Base-by-base conservation (phyloP, 2,329 filamentous ascomycete genomes). In the Colletotrichum costaricense region DNA sequence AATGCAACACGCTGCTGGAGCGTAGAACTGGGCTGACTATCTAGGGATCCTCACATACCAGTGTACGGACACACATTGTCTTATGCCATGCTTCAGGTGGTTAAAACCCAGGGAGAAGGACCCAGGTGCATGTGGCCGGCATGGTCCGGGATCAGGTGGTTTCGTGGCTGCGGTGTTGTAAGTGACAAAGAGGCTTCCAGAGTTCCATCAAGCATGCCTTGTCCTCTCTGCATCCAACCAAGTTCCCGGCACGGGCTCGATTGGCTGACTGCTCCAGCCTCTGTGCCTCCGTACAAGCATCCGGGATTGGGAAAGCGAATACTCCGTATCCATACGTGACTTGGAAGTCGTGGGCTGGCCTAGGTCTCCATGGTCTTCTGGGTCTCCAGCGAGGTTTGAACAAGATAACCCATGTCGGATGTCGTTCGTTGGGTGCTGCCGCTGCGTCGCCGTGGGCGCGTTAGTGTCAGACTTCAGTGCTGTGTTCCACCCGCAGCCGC, bases 121-220 rank as follows among this genome's bases (percentile, higher is more conserved):
- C 52, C 52, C 22, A 26, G n/a, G 22, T n/a, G 57, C 30, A 14
- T 46, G 35, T 54, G 26, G 57, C 35, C n/a, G 22, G n/a, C 49
- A 68, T 62, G 26, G 49, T 30, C 57, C 35, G 56, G 56, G 63
- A 42, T 65, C 63, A 26, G 33, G 16, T 38, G 49, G 49, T 56
- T 49, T 56, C 6, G 14, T 26, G 24, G 24, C 30, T 24, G 26
- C 3, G 65, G 33, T 54, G 35, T 46, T 19, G 28, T 58, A 22
- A 33, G 16, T 57, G 52, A 42, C 12, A 42, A 16, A 42, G 35
- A 42, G 14, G 33, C 33, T 33, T 33, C 9, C 35, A 42, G 6
- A 46, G 26, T 57, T 38, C 38, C 8, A 24, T 22, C 42, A 24
- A 12, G 19, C 38, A 49, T 30, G 26, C 16, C 26, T 49, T 63